Percentiles rank a stretch among this genome's conserved stretches.
Evolutionary conservation across 345 rosid genomes (phyloP).

Genomic region (Boechera divaricarpa): DNA sequence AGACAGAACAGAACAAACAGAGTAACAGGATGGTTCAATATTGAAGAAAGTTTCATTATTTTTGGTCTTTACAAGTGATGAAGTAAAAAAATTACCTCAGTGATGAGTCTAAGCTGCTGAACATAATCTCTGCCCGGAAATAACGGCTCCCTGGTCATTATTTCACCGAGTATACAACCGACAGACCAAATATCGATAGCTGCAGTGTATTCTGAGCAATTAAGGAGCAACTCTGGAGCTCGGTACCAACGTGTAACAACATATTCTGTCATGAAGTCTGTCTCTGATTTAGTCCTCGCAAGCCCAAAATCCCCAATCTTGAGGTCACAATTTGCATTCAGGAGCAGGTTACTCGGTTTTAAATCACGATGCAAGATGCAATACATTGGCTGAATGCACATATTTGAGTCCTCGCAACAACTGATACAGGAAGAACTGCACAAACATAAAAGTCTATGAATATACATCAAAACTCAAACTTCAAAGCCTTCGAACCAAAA

Average conservation of each 20-base stretch:
- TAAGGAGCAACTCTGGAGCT: constrained; percentile 79
- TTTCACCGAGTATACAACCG: constrained; percentile 95
- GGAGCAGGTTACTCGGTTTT: constrained; percentile 51
- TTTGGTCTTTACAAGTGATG: not conserved
- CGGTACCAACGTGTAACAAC: constrained; percentile 41
- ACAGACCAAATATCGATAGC: constrained; percentile 98
- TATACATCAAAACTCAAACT: not conserved
- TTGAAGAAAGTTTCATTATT: not conserved
- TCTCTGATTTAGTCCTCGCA: constrained; percentile 94
- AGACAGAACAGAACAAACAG: not conserved
- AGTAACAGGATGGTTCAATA: not conserved
- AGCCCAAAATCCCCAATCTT: constrained; percentile 96
- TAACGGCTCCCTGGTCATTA: constrained; percentile 74
- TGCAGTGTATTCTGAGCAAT: constrained; percentile 94
- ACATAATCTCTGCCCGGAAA: constrained; percentile 96
- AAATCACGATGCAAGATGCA: constrained; percentile 94
- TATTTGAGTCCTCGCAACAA: constrained; percentile 88
- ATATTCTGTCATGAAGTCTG: constrained; percentile 84
- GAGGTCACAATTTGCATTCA: constrained; percentile 91
- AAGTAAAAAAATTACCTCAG: constrained; percentile 57
- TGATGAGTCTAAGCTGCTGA: constrained; percentile 86
- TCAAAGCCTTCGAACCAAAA: not conserved
- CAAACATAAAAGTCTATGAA: not conserved
- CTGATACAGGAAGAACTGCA: constrained; percentile 91
- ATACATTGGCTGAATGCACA: constrained; percentile 86